Percentiles rank a stretch among this genome's conserved stretches.
phyloP scores from a whole-genome alignment of 2,329 filamentous ascomycete species.

The Didymellaceae sp. region DNA sequence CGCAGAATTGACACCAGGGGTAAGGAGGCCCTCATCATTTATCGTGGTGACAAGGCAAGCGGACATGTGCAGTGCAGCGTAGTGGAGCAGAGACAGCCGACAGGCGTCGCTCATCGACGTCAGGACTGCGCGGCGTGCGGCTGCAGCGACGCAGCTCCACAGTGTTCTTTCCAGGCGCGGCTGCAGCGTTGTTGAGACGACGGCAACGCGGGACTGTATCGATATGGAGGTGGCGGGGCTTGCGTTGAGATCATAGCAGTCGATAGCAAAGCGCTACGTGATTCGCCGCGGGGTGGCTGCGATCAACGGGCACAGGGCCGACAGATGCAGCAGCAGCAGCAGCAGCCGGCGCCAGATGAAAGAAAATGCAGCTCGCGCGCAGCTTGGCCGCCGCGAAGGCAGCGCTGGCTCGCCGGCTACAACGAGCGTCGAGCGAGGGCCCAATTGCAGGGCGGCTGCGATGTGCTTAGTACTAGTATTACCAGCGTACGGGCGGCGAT shows the following conservation, averaged over 20 bases:
- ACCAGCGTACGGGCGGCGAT: too few species aligned
- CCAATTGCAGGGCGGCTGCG: neutral
- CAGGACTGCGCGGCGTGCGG: slow-evolving; percentile 3
- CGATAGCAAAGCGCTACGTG: slow-evolving; percentile 27
- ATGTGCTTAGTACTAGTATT: too few species aligned
- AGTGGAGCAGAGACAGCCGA: slow-evolving; percentile 2
- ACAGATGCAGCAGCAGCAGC: neutral
- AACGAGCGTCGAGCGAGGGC: neutral
- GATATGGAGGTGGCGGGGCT: slow-evolving; percentile 31
- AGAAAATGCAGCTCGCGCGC: neutral
- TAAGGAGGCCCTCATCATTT: slow-evolving; percentile 4
- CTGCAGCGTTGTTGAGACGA: slow-evolving; percentile 25
- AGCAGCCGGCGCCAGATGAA: neutral
- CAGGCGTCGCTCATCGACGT: slow-evolving; percentile 4
- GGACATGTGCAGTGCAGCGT: neutral
- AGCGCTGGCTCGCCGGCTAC: too few species aligned
- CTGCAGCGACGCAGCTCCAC: neutral
- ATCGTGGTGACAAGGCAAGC: neutral
- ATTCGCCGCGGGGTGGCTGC: slow-evolving; percentile 21
- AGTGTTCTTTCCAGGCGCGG: too few species aligned
- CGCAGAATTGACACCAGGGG: slow-evolving; percentile 17
- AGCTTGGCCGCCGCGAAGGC: too few species aligned
- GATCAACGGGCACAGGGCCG: slow-evolving; percentile 6
- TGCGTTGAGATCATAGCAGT: slow-evolving; percentile 6
- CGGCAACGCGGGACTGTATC: slow-evolving; percentile 22